These are phyloP conservation scores for Salvia sclarea DNA, from an alignment of 305 asterid species.

Conservation along the genomic window DNA sequence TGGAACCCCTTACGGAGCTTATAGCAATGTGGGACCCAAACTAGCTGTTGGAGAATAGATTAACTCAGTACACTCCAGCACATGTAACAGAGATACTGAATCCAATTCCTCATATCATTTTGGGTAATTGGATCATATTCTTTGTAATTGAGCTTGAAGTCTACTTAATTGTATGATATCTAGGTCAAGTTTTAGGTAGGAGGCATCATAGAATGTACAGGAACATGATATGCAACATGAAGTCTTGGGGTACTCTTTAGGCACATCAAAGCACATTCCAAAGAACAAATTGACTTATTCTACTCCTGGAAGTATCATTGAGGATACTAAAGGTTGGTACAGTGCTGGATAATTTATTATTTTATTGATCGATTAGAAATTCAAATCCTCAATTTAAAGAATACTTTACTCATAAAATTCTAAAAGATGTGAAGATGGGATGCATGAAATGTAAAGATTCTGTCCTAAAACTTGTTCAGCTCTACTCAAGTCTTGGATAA, in stretches of 20 bases:
- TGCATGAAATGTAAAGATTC: background rate
- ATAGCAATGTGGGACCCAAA: no score
- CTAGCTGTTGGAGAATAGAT: no score
- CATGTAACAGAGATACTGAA: background rate
- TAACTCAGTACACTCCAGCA: no score
- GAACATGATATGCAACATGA: background rate
- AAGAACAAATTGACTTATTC: background rate
- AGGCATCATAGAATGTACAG: background rate
- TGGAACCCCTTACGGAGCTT: background rate
- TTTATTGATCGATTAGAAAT: background rate
- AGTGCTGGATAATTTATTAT: background rate
- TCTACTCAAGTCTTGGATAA: background rate
- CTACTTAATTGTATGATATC: background rate
- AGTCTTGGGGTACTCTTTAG: background rate
- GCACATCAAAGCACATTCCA: background rate
- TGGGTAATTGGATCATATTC: background rate
- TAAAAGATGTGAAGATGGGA: background rate
- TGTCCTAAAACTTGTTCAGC: background rate
- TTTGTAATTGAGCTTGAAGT: background rate
- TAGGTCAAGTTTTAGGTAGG: background rate
- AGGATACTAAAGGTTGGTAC: background rate
- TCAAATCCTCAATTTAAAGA: background rate
- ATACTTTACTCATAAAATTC: background rate
- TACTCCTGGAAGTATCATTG: background rate
- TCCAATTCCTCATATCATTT: background rate